Evolutionary conservation across 176 grass and related monocot genomes (phyloP).

Genomic region (Neostapfia colusana): DNA sequence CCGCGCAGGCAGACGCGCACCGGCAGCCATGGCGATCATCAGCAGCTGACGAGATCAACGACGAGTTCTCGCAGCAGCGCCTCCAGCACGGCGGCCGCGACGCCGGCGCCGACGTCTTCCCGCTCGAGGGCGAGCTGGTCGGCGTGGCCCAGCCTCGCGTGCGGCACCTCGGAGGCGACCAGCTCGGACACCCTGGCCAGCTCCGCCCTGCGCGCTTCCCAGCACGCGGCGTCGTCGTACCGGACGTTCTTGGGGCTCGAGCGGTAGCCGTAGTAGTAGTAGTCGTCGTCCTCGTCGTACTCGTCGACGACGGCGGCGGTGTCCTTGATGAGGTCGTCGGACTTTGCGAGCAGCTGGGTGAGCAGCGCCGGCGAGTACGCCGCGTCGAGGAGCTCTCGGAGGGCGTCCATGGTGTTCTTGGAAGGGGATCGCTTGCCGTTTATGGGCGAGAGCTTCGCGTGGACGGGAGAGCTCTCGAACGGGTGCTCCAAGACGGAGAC

Average conservation of each 20-base stretch:
- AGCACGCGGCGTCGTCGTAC: conserved; percentile 13
- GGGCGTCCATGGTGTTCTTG: conserved; percentile 47
- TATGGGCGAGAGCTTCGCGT: conserved; percentile 37
- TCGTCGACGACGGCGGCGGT: background rate
- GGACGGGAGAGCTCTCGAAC: conserved; percentile 50
- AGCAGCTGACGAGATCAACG: conserved; percentile 18
- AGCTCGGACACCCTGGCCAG: conserved; percentile 32
- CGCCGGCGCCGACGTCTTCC: conserved; percentile 1
- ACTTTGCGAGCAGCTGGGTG: conserved; percentile 37
- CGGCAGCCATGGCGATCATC: background rate
- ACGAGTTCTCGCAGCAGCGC: conserved; percentile 19
- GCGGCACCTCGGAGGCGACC: conserved; percentile 37
- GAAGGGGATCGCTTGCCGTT: conserved; percentile 39
- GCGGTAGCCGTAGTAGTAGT: background rate
- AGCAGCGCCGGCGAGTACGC: conserved; percentile 58
- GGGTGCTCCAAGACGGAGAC: conserved; percentile 79
- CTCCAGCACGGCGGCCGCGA: conserved; percentile 30
- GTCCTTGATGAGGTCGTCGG: conserved; percentile 33
- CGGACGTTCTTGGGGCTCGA: conserved; percentile 6
- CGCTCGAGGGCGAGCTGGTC: conserved; percentile 35
- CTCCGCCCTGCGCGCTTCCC: conserved; percentile 37
- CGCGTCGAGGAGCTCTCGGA: conserved; percentile 51
- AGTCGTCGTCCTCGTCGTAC: background rate
- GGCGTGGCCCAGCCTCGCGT: background rate
- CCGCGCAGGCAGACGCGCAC: background rate